Evolutionary conservation across 2,329 filamentous ascomycete species (phyloP).

Genomic region (Fusarium verrucosum): DNA sequence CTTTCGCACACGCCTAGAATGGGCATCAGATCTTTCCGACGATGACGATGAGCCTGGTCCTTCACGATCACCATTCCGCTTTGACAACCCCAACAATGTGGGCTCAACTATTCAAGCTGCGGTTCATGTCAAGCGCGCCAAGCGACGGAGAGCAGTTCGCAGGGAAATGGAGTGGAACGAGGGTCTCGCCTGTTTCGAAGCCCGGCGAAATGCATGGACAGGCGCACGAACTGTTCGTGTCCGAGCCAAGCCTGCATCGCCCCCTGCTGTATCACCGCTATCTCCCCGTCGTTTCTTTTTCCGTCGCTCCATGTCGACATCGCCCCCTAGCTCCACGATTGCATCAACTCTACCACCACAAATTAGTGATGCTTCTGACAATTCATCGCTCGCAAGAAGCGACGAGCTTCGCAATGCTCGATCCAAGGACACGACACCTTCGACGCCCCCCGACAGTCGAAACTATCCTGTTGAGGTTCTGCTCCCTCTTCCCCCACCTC

Average conservation of each 20-base stretch:
- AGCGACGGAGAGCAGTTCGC: constrained; percentile 65
- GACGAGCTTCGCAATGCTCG: constrained; percentile 47
- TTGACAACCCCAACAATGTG: constrained; percentile 60
- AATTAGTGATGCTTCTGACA: constrained; percentile 50
- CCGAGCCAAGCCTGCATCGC: constrained; percentile 56
- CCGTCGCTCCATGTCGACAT: constrained; percentile 56
- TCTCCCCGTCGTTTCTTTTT: constrained; percentile 62
- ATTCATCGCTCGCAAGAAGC: constrained; percentile 55
- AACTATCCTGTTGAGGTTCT: constrained; percentile 67
- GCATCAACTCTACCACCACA: constrained; percentile 36
- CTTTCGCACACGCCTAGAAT: constrained; percentile 63
- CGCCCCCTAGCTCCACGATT: constrained; percentile 47
- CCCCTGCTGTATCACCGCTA: constrained; percentile 56
- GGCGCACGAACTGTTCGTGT: constrained; percentile 71
- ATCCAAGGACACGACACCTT: constrained; percentile 48
- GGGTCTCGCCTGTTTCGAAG: constrained; percentile 81
- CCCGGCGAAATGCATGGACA: constrained; percentile 85
- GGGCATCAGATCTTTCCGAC: constrained; percentile 66
- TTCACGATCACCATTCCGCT: constrained; percentile 59
- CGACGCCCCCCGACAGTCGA: constrained; percentile 34
- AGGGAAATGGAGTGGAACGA: constrained; percentile 81
- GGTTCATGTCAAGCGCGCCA: constrained; percentile 61
- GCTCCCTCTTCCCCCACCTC: constrained; percentile 76
- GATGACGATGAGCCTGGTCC: constrained; percentile 55
- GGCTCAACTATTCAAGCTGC: constrained; percentile 54